Base-by-base conservation (phyloP, 306 rosid species). In the Dryas drummondii region DNA sequence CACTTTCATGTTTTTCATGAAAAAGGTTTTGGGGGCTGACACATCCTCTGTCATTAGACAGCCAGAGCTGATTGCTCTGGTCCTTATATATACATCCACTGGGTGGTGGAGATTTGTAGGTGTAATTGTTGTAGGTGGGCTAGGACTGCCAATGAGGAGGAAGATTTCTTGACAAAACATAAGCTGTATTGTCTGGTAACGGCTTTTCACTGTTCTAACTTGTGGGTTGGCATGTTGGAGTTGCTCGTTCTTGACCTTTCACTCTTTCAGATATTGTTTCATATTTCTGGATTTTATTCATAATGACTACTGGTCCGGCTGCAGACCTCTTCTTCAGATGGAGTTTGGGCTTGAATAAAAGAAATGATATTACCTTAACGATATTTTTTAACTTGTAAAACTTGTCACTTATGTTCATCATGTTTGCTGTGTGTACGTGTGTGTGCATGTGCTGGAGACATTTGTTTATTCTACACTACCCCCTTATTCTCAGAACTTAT, bases 401-500 rank as follows among this genome's bases (percentile, higher is more conserved):
- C 53, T 13, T 26, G 14, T 14, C 16, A 48, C 41, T 17, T 66
- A 27, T 26, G 49, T 2, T 32, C 48, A 27, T 32, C 50, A 26
- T 66, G n/a, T 68, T 49, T 32, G 16, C 46, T 27, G 5, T 49
- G 27, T 16, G 11, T 16, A 9, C 5, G 14, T 66, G 57, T 32
- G 5, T 9, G 19, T 27, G 9, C 51, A 11, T 51, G 48, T 51
- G 48, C 27, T 10, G 26, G 13, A 45, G 14, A 68, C 47, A 27
- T 26, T 68, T 50, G 13, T n/a, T 74, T 15, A 61, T 71, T 77
- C 6, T 26, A 49, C 17, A 53, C 27, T 73, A 49, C 17, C 19
- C 49, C 19, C 49, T 61, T 40, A 9, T 40, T 49, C 5, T 37
- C 12, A 61, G 9, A 71, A 47, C 22, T 40, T 53, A 13, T 22